Conservation (phyloP, 805 yeast species). For the Metschnikowia sp. region DNA sequence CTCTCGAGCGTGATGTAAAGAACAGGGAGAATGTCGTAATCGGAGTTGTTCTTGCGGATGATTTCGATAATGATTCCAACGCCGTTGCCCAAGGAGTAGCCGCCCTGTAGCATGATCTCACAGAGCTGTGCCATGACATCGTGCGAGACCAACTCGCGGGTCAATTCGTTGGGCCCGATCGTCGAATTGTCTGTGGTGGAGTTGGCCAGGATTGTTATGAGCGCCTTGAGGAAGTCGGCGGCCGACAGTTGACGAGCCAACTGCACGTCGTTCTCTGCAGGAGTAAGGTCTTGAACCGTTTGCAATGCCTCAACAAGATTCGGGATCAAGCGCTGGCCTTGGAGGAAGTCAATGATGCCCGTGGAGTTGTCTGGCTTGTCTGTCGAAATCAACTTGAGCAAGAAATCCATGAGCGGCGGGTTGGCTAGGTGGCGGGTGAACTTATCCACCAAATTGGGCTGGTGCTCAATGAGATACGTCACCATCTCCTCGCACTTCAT, state of each 20-base stretch:
- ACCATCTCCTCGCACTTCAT: slow-evolving; percentile 50
- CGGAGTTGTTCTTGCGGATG: slow-evolving; percentile 44
- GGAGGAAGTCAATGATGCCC: slow-evolving; percentile 44
- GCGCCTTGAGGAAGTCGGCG: slow-evolving; percentile 44
- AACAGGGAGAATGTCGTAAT: slow-evolving; percentile 44
- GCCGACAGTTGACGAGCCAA: slow-evolving; percentile 39
- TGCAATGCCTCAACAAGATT: slow-evolving; percentile 35
- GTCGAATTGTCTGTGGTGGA: slow-evolving; percentile 45
- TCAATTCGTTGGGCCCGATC: slow-evolving; percentile 46
- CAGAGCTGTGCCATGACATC: slow-evolving; percentile 36
- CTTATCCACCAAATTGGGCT: slow-evolving; percentile 38
- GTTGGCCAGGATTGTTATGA: slow-evolving; percentile 45
- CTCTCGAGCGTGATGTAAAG: slow-evolving; percentile 43
- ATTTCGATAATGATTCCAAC: slow-evolving; percentile 48
- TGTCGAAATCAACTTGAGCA: slow-evolving; percentile 41
- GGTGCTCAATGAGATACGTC: slow-evolving; percentile 41
- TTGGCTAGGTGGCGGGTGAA: slow-evolving; percentile 43
- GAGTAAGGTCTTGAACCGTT: slow-evolving; percentile 16
- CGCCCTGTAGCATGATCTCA: slow-evolving; percentile 42
- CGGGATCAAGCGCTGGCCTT: slow-evolving; percentile 36
- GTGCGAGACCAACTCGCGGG: slow-evolving; percentile 40
- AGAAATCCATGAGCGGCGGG: slow-evolving; percentile 46
- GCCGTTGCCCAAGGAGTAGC: slow-evolving; percentile 45
- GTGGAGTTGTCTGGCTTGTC: slow-evolving; percentile 47
- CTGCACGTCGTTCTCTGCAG: slow-evolving; percentile 15